These are phyloP conservation scores for Hortaea werneckii DNA, from an alignment of 2,329 filamentous ascomycete species.

Conservation along the genomic window DNA sequence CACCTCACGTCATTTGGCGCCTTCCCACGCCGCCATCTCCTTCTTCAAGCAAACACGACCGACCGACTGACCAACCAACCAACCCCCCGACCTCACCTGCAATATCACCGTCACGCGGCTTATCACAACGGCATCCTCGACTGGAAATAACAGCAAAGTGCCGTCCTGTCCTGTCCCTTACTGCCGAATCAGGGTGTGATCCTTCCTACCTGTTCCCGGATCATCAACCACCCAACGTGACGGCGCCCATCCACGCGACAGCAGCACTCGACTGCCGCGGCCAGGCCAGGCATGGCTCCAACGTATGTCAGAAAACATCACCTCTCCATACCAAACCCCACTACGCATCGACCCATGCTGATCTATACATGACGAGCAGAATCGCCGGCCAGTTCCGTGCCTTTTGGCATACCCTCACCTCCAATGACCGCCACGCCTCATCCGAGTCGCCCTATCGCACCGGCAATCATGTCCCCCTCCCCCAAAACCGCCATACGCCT, in stretches of 20 bases:
- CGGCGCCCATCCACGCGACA: too few species aligned
- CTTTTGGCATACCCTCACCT: constrained; percentile 83
- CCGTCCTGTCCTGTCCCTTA: too few species aligned
- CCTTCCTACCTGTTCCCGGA: neutral
- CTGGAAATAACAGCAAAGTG: too few species aligned
- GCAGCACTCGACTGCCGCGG: too few species aligned
- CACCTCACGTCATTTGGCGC: neutral
- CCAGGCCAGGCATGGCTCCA: neutral
- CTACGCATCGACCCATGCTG: neutral
- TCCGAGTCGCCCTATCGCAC: constrained; percentile 89
- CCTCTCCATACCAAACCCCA: neutral
- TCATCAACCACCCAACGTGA: neutral
- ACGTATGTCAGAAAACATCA: neutral
- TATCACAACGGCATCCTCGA: too few species aligned
- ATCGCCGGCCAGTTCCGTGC: constrained; percentile 66
- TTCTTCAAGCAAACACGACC: neutral
- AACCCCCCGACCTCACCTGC: neutral
- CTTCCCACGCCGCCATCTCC: neutral
- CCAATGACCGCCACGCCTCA: constrained; percentile 72
- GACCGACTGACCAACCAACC: neutral
- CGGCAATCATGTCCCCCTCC: constrained; percentile 79
- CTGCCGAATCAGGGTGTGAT: too few species aligned
- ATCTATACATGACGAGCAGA: constrained; percentile 9
- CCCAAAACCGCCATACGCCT: constrained; percentile 68
- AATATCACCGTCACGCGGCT: too few species aligned